Evolutionary conservation across 306 rosid species (phyloP).

Genomic region (Abrus precatorius): DNA sequence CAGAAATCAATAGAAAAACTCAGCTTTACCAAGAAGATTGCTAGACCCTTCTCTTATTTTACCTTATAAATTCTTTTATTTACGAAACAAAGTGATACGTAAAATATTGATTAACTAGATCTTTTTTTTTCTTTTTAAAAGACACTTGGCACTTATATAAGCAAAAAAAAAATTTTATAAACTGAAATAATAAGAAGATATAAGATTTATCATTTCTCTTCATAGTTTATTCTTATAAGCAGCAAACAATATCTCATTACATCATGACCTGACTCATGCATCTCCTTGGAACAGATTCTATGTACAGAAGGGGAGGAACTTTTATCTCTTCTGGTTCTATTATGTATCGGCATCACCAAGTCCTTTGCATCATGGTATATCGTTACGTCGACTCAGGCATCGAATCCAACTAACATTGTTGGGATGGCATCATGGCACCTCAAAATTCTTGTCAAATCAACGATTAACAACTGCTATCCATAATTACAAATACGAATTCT

Average conservation of each 20-base stretch:
- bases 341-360: background rate
- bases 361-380: slow-evolving; percentile 5
- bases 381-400: slow-evolving; percentile 16
- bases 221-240: background rate
- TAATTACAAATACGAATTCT: slow-evolving; percentile 21
- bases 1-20: background rate
- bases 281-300: slow-evolving; percentile 17
- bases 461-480: slow-evolving; percentile 22
- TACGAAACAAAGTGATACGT: no score
- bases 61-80: background rate
- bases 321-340: slow-evolving; percentile 33
- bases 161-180: no score
- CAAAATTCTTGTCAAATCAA: slow-evolving; percentile 31
- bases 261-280: background rate
- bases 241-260: background rate
- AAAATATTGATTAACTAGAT: no score
- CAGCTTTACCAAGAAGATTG: background rate
- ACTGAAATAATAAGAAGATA: no score
- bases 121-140: no score
- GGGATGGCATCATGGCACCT: slow-evolving; percentile 17
- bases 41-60: background rate
- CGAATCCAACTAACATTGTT: slow-evolving; percentile 35
- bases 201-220: background rate
- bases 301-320: background rate
- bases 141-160: no score